phyloP scores from a whole-genome alignment of 2,329 filamentous ascomycete genomes.

The Triangularia setosa region DNA sequence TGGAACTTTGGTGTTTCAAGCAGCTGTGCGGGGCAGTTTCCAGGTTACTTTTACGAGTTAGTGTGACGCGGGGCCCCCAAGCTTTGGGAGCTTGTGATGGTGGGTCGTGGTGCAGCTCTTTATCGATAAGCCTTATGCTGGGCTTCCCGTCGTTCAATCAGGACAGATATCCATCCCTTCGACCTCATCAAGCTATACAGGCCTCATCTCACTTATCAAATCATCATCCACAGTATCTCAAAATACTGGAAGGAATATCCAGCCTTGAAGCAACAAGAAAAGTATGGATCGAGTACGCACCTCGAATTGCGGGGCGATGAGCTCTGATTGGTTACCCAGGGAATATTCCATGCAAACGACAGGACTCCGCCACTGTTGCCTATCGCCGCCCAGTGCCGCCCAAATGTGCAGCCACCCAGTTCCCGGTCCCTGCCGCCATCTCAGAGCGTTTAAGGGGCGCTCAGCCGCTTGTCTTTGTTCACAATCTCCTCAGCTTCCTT shows the following conservation, averaged over 20 bases:
- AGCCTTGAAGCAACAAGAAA: neutral
- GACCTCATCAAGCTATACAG: neutral
- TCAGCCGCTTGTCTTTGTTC: neutral
- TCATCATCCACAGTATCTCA: neutral
- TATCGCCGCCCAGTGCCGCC: neutral
- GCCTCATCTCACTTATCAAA: neutral
- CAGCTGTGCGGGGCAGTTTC: conserved; percentile 1
- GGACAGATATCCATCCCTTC: no score
- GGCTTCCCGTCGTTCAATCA: neutral
- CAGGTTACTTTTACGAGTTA: neutral
- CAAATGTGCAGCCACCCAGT: neutral
- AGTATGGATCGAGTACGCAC: neutral
- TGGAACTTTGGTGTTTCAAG: neutral
- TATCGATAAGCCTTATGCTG: neutral
- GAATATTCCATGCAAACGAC: neutral
- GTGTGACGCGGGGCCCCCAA: neutral
- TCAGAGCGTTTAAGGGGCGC: neutral
- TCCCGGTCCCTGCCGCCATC: neutral
- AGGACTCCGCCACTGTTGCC: conserved; percentile 20
- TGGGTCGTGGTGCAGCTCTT: neutral
- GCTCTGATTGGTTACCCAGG: neutral
- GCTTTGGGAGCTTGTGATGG: neutral
- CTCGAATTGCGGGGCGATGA: neutral
- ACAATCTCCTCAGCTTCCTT: neutral
- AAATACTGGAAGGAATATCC: neutral